Percentiles rank a stretch among this genome's conserved stretches.
These are phyloP conservation scores for Leccinum variicolor DNA, from an alignment of 768 basidiomycete genomes.

Conservation along the genomic window DNA sequence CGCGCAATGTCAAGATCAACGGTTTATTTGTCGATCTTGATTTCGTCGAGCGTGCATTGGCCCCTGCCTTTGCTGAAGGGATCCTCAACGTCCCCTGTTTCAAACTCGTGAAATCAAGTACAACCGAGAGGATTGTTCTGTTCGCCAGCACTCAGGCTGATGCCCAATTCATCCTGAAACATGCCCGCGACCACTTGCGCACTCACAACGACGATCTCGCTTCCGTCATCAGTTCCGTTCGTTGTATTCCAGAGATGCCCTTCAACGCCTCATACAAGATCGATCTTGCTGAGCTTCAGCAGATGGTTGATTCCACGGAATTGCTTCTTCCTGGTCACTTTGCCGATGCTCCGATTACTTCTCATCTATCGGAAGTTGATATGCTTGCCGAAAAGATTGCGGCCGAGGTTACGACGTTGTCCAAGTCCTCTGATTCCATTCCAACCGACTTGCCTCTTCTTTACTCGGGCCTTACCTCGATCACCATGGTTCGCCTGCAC, in stretches of 20 bases:
- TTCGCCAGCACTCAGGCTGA: slow-evolving; percentile 6
- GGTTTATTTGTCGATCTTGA: slow-evolving; percentile 16
- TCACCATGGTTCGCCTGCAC: slow-evolving; percentile 29
- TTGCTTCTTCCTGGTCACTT: background rate
- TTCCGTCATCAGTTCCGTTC: slow-evolving; percentile 7
- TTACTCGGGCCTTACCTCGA: slow-evolving; percentile 30
- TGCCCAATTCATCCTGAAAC: slow-evolving; percentile 9
- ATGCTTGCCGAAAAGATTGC: slow-evolving; percentile 34
- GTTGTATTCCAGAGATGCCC: slow-evolving; percentile 12
- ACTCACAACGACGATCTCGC: slow-evolving; percentile 6
- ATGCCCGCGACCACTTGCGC: slow-evolving; percentile 12
- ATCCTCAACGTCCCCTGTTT: slow-evolving; percentile 5
- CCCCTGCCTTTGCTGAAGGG: slow-evolving; percentile 10
- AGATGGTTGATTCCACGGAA: slow-evolving; percentile 9
- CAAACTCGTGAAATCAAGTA: slow-evolving; percentile 13
- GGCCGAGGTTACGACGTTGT: slow-evolving; percentile 28
- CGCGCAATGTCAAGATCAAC: slow-evolving; percentile 16
- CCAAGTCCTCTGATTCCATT: slow-evolving; percentile 24
- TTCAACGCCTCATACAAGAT: slow-evolving; percentile 17
- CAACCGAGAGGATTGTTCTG: slow-evolving; percentile 5
- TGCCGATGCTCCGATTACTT: slow-evolving; percentile 7
- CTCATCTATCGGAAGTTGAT: slow-evolving; percentile 15
- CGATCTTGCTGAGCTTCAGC: slow-evolving; percentile 11
- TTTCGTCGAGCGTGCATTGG: slow-evolving; percentile 15
- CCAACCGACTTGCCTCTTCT: slow-evolving; percentile 30